Evolutionary conservation across 2,329 filamentous ascomycete genomes (phyloP), one percentile per base, ranked within the genome.

Genomic region (Didymella keratinophila): DNA sequence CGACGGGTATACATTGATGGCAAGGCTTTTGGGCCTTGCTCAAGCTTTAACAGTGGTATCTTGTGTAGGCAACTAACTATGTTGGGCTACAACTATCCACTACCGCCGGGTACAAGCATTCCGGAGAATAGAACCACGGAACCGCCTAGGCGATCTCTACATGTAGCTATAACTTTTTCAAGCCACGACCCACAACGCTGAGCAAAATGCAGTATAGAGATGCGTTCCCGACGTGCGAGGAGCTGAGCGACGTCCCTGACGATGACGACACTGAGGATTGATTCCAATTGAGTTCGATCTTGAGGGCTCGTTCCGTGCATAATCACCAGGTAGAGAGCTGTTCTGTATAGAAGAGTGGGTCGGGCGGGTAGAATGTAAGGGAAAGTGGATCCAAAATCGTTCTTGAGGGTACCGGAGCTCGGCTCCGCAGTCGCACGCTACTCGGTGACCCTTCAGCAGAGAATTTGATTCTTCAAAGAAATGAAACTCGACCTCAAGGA

Each of bases 131-230:
- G 20, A 27, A 49, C 25, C 43, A 57, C 34, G 28, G 21, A 30
- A 49, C 8, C 32, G 32, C 20, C 36, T 20, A 44, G 49, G 10
- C 34, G n/a, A 48, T 52, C 36, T 28, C 36, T 37, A 37, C 8
- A 42, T 30, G 28, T 23, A 50, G 45, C 27, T 47, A 47, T 43
- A 37, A 27, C 7, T 30, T 30, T 44, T 21, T 48, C 23, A 42
- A 58, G 48, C 44, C 55, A 52, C 37, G 43, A 52, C n/a, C 42
- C 34, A 52, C 36, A 36, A 25, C 20, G 37, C 28, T 52, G 49
- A 36, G 21, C 47, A 23, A 42, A 41, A 46, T n/a, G 4, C 10
- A 25, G 37, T 30, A 52, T 18, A 25, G 25, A 42, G 5, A 43
- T 32, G 43, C 36, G 21, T 23, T 36, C 18, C 16, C n/a, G 10